These are phyloP conservation scores for Moniliophthora roreri DNA, from an alignment of 1,284 basidiomycete genomes.

Conservation along the genomic window DNA sequence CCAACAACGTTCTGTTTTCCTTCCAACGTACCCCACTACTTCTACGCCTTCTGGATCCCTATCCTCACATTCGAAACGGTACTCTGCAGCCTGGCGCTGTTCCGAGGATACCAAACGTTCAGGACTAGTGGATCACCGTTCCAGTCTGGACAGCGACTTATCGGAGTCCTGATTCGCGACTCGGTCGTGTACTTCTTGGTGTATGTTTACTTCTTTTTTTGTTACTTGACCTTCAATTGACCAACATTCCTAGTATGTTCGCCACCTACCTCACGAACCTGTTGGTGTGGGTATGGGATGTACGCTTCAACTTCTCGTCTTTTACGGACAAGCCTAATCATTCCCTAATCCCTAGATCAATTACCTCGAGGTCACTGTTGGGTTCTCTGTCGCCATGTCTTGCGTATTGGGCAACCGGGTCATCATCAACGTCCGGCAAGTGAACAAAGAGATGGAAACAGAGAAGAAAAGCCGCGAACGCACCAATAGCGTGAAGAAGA, in stretches of 20 bases:
- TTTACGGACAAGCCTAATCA: background rate
- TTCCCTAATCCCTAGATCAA: slow-evolving; percentile 22
- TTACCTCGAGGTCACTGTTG: slow-evolving; percentile 52
- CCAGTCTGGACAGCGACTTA: slow-evolving; percentile 41
- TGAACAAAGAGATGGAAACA: slow-evolving; percentile 32
- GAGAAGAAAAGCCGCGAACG: background rate
- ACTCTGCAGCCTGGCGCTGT: slow-evolving; percentile 48
- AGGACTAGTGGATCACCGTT: slow-evolving; percentile 33
- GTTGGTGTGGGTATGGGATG: slow-evolving; percentile 48
- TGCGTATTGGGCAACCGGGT: slow-evolving; percentile 56
- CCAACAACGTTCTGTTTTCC: slow-evolving; percentile 40
- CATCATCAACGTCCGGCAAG: slow-evolving; percentile 51
- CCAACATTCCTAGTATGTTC: slow-evolving; percentile 41
- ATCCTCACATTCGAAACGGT: slow-evolving; percentile 52
- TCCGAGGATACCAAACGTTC: slow-evolving; percentile 46
- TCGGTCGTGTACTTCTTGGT: slow-evolving; percentile 56
- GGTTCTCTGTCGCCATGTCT: slow-evolving; percentile 56
- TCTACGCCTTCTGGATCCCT: slow-evolving; percentile 61
- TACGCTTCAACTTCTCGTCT: slow-evolving; percentile 25
- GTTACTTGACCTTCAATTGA: slow-evolving; percentile 1
- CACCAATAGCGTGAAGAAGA: too few relatives aligned
- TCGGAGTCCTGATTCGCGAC: slow-evolving; percentile 52
- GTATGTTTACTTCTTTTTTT: slow-evolving; percentile 29
- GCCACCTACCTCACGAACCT: slow-evolving; percentile 53
- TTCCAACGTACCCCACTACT: slow-evolving; percentile 33